A percentile compares a stretch with the other conserved stretches of the same genome.
Evolutionary conservation across 176 grass and related monocot genomes (phyloP).

Genomic region (Zea mays): Zm-B73-REFERENCE-NAM-5.0 NC_050104.1:134588501-134589000

Average conservation of each 20-base stretch:
- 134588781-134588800: neutral
- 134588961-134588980: conserved; percentile 38
- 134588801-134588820: neutral
- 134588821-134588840: conserved; percentile 63
- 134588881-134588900: conserved; percentile 97
- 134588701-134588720: conserved; percentile 11
- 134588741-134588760: conserved; percentile 23
- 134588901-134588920: conserved; percentile 85
- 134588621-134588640: neutral
- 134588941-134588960: conserved; percentile 84
- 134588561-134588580: too few relatives aligned
- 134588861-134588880: conserved; percentile 98
- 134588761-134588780: neutral
- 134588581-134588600: neutral
- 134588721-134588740: conserved; percentile 23
- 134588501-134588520: too few relatives aligned
- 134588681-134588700: neutral
- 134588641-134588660: conserved; percentile 13
- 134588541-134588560: too few relatives aligned
- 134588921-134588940: conserved; percentile 96
- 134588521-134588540: too few relatives aligned
- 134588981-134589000: conserved; percentile 28
- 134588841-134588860: conserved; percentile 90
- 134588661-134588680: neutral
- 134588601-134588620: neutral